Percentiles rank a stretch among this genome's conserved stretches.
Conservation (phyloP, 495 filamentous ascomycete species). For the Chaetomium fimeti region DNA sequence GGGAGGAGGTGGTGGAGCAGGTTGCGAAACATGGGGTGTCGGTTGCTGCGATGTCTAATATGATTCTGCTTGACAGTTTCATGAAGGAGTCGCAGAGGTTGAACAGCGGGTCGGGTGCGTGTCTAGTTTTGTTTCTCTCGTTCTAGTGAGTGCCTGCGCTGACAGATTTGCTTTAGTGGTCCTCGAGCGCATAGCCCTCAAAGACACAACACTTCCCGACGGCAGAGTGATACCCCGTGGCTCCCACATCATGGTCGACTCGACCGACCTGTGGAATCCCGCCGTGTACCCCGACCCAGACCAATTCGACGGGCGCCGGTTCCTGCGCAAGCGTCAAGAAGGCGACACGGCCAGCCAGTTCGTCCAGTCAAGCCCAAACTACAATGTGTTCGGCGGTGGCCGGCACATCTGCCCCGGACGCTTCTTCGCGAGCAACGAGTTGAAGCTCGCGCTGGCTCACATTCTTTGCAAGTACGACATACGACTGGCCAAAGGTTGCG, state of each 20-base stretch:
- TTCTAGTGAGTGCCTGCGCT: neutral
- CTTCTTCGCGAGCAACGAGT: neutral
- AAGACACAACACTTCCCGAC: neutral
- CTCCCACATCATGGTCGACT: neutral
- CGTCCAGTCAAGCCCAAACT: neutral
- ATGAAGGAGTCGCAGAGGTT: neutral
- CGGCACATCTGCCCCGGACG: neutral
- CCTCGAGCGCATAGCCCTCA: neutral
- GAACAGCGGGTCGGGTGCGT: neutral
- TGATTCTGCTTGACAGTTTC: neutral
- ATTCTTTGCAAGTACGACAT: neutral
- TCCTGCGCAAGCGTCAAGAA: neutral
- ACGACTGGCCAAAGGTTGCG: neutral
- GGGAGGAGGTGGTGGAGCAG: neutral
- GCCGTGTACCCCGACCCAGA: neutral
- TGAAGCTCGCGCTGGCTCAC: neutral
- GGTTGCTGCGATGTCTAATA: neutral
- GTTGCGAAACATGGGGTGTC: neutral
- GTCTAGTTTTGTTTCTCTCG: neutral
- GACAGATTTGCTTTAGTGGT: neutral
- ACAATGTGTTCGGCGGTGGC: neutral
- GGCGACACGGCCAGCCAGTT: neutral
- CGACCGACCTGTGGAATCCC: neutral
- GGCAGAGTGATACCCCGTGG: slow-evolving; percentile 1
- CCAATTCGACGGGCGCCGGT: neutral